Percentiles rank a stretch among this genome's conserved stretches.
Conservation (phyloP, 106 monocot genomes). For the Amphibolis antarctica region DNA sequence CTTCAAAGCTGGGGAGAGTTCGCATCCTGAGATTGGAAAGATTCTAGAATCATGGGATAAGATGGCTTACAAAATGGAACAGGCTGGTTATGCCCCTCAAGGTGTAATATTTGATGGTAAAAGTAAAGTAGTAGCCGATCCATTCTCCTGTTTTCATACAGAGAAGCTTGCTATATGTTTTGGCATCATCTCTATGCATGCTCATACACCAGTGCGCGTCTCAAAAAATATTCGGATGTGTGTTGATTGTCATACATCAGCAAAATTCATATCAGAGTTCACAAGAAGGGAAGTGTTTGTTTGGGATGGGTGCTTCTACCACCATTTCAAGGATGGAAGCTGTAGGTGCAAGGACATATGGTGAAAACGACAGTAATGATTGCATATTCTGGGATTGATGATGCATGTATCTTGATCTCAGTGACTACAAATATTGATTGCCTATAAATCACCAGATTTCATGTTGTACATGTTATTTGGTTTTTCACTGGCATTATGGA, state of each 20-base stretch:
- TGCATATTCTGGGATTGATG: background rate
- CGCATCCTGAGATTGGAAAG: slow-evolving; percentile 29
- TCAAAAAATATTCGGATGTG: slow-evolving; percentile 56
- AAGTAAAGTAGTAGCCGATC: slow-evolving; percentile 24
- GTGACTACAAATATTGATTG: background rate
- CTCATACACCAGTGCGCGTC: slow-evolving; percentile 20
- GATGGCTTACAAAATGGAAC: slow-evolving; percentile 28
- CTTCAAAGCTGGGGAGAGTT: slow-evolving; percentile 42
- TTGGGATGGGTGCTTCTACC: slow-evolving; percentile 39
- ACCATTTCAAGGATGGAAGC: slow-evolving; percentile 34
- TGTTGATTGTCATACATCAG: slow-evolving; percentile 42
- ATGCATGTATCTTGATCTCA: background rate
- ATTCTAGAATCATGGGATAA: slow-evolving; percentile 33
- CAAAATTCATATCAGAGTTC: slow-evolving; percentile 37
- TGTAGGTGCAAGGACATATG: slow-evolving; percentile 50
- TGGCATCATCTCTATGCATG: slow-evolving; percentile 36
- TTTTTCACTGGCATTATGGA: too few relatives aligned
- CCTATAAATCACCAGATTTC: background rate
- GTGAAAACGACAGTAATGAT: slow-evolving; percentile 7
- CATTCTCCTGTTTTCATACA: slow-evolving; percentile 47
- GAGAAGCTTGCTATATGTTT: slow-evolving; percentile 53
- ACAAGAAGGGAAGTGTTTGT: slow-evolving; percentile 28
- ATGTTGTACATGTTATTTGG: background rate
- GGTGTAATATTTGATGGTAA: slow-evolving; percentile 21
- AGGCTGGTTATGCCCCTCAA: slow-evolving; percentile 29